These are phyloP conservation scores for Chlorencoelia australis DNA, from an alignment of 2,329 filamentous ascomycete species.

Conservation along the genomic window DNA sequence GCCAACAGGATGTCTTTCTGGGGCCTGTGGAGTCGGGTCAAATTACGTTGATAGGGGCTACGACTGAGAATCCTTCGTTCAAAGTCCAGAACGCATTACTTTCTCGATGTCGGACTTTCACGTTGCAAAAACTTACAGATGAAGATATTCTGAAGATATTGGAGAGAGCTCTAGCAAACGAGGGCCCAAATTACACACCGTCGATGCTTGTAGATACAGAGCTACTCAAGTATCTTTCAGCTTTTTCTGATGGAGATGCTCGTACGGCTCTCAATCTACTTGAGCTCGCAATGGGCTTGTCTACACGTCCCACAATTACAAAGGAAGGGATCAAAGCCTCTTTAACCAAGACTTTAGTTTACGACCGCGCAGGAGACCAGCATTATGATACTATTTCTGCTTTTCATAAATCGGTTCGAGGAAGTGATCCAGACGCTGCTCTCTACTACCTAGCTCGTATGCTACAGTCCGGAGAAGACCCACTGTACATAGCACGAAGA, in stretches of 20 bases:
- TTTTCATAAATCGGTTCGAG: conserved; percentile 91
- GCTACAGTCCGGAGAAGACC: conserved; percentile 91
- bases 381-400: conserved; percentile 97
- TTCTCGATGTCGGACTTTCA: conserved; percentile 85
- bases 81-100: conserved; percentile 81
- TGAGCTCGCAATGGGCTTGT: conserved; percentile 75
- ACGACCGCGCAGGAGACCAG: conserved; percentile 89
- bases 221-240: conserved; percentile 70
- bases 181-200: conserved; percentile 34
- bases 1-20: conserved; percentile 90
- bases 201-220: conserved; percentile 62
- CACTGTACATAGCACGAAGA: conserved; percentile 80
- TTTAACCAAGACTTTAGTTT: conserved; percentile 86
- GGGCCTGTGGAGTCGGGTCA: conserved; percentile 85
- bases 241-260: conserved; percentile 86
- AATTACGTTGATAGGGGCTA: conserved; percentile 87
- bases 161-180: conserved; percentile 57
- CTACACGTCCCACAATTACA: conserved; percentile 53
- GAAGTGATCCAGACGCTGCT: conserved; percentile 74
- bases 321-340: conserved; percentile 68
- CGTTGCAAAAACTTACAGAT: conserved; percentile 62
- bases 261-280: conserved; percentile 87
- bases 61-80: conserved; percentile 94
- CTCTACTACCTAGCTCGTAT: conserved; percentile 94
- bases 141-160: conserved; percentile 67